phyloP scores from a whole-genome alignment of 768 basidiomycete genomes.

The Crassisporium funariophilum region DNA sequence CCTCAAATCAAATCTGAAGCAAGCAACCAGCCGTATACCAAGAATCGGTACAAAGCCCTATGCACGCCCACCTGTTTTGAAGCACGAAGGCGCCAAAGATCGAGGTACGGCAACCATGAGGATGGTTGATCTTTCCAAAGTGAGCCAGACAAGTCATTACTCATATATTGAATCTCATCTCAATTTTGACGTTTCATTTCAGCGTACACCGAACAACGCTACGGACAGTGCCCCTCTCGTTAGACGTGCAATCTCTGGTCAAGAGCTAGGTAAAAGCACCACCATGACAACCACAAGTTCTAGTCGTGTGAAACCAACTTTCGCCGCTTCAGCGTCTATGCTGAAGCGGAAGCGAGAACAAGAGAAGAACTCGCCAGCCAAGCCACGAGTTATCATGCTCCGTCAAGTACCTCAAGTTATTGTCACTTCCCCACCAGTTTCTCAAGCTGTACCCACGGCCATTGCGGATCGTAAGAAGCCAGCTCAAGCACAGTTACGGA shows the following conservation, averaged over 20 bases:
- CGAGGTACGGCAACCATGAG: constrained; percentile 16
- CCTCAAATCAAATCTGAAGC: constrained; percentile 49
- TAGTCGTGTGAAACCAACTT: constrained; percentile 14
- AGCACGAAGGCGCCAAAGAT: constrained; percentile 9
- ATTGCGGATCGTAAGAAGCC: constrained; percentile 6
- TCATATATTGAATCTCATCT: not conserved
- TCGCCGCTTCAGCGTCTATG: constrained; percentile 18
- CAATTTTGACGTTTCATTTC: not conserved
- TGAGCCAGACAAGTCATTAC: constrained; percentile 13
- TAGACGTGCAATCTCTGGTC: too few species aligned
- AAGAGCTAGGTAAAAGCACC: too few species aligned
- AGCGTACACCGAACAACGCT: too few species aligned
- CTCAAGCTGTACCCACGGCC: constrained; percentile 5
- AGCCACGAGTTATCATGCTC: constrained; percentile 27
- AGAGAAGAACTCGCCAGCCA: constrained; percentile 29
- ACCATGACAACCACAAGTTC: constrained; percentile 10
- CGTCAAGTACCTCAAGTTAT: constrained; percentile 30
- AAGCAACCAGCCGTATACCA: constrained; percentile 61
- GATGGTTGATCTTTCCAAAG: constrained; percentile 22
- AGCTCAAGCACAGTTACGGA: not conserved
- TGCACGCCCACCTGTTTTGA: constrained; percentile 35
- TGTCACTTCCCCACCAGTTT: constrained; percentile 7
- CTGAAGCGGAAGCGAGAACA: constrained; percentile 46
- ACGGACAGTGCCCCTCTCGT: constrained; percentile 15
- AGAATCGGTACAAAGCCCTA: constrained; percentile 64